Percentiles rank a stretch among this genome's conserved stretches.
Evolutionary conservation across 2,329 filamentous ascomycete genomes (phyloP).

Genomic region (Fusarium annulatum): DNA sequence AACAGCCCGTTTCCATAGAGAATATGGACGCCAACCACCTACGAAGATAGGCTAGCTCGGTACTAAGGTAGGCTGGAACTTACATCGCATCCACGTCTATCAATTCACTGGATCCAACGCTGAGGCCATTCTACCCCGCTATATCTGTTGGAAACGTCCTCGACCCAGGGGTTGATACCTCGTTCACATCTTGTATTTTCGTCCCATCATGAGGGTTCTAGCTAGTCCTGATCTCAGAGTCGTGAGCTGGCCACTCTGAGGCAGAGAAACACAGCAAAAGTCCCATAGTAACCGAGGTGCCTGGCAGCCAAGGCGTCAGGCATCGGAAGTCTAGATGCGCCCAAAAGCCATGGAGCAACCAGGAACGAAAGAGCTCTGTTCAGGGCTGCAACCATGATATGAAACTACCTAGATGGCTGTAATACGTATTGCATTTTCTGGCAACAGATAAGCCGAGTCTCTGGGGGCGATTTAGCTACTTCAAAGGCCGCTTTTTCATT

Average conservation of each 20-base stretch:
- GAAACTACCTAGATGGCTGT: not conserved
- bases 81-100: not conserved
- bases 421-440: constrained; percentile 3
- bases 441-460: not conserved
- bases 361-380: not conserved
- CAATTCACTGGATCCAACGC: not conserved
- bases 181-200: constrained; percentile 4
- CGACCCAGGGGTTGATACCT: constrained; percentile 9
- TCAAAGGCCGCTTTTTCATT: not conserved
- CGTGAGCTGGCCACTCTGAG: constrained; percentile 9
- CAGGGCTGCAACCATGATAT: constrained; percentile 9
- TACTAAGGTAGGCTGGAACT: not conserved
- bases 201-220: constrained; percentile 6
- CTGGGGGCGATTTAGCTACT: not conserved
- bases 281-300: not conserved
- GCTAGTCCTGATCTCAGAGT: not conserved
- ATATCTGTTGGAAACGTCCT: constrained; percentile 14
- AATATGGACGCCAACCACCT: not conserved
- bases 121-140: constrained; percentile 31
- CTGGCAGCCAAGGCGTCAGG: constrained; percentile 14
- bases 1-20: constrained; percentile 4
- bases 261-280: not conserved
- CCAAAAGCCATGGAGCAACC: constrained; percentile 14
- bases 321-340: constrained; percentile 23
- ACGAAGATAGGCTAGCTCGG: not conserved